phyloP scores from a whole-genome alignment of 768 basidiomycete genomes.

The Termitomyces bulborhizus region DNA sequence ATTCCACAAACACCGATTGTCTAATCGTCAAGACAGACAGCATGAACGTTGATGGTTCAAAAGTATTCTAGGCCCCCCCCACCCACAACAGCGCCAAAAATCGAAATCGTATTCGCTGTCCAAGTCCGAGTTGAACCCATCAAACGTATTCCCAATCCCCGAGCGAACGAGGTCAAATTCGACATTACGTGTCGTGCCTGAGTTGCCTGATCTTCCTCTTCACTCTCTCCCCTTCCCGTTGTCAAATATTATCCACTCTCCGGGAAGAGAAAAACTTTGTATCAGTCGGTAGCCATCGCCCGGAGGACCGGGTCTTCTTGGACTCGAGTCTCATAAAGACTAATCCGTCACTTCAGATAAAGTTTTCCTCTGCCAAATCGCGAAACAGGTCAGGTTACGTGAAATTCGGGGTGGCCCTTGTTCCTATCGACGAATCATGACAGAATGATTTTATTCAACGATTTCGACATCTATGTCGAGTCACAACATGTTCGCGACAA shows the following conservation, averaged over 20 bases:
- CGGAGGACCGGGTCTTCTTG: neutral
- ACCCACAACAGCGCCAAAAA: neutral
- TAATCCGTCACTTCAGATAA: neutral
- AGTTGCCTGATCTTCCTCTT: conserved; percentile 1
- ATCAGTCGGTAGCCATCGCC: neutral
- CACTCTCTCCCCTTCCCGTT: neutral
- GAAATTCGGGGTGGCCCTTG: conserved; percentile 4
- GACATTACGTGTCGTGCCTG: conserved; percentile 5
- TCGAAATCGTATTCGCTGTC: neutral
- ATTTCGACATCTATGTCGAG: too few species aligned
- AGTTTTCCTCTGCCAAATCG: neutral
- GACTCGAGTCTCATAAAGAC: neutral
- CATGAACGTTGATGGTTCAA: neutral
- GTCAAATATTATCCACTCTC: neutral
- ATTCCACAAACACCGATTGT: neutral
- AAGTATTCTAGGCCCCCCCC: neutral
- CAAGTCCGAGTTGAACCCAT: neutral
- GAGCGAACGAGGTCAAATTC: neutral
- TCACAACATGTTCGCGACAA: neutral
- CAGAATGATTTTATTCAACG: neutral
- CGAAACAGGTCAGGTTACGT: neutral
- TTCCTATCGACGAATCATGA: neutral
- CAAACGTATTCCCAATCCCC: neutral
- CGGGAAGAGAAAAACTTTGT: neutral
- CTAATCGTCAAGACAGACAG: too few species aligned